A percentile compares a stretch with the other conserved stretches of the same genome.
Conservation (phyloP, 345 rosid species). For the Draba incana region DNA sequence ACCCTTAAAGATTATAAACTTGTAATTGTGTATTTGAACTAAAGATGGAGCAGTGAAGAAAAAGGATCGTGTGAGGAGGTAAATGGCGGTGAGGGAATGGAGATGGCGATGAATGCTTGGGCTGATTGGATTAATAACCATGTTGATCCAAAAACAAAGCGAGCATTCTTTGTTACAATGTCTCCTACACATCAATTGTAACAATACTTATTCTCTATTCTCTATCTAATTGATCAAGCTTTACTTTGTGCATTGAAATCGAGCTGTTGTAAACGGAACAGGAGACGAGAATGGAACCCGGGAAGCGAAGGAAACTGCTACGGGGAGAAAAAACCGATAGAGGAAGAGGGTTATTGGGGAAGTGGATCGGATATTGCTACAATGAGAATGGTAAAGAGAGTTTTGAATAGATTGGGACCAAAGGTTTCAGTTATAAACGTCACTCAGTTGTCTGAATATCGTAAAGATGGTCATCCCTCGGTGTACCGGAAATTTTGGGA, state of each 20-base stretch:
- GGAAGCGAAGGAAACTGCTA: constrained; percentile 84
- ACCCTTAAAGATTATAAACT: background rate
- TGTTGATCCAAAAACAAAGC: constrained; percentile 54
- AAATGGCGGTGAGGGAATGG: constrained; percentile 78
- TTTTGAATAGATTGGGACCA: constrained; percentile 61
- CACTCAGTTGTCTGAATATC: constrained; percentile 92
- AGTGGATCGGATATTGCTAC: constrained; percentile 80
- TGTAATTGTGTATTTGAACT: constrained; percentile 22
- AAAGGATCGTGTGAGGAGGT: constrained; percentile 78
- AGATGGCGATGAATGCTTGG: constrained; percentile 91
- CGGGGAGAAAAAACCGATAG: constrained; percentile 63
- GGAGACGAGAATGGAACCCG: constrained; percentile 86
- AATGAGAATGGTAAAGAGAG: constrained; percentile 75
- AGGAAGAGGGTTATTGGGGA: constrained; percentile 79
- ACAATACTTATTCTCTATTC: background rate
- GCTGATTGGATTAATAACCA: constrained; percentile 79
- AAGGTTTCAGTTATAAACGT: constrained; percentile 79
- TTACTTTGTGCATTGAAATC: background rate
- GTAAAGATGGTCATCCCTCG: constrained; percentile 95
- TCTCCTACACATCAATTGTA: constrained; percentile 91
- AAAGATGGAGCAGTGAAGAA: constrained; percentile 83
- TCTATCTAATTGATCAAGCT: no score
- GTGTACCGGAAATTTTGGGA: constrained; percentile 97
- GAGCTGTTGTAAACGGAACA: constrained; percentile 40
- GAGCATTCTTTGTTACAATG: constrained; percentile 85